These are phyloP conservation scores for Coemansia sp. DNA, from an alignment of 192 early-diverging fungal genomes.

Conservation along the genomic window DNA sequence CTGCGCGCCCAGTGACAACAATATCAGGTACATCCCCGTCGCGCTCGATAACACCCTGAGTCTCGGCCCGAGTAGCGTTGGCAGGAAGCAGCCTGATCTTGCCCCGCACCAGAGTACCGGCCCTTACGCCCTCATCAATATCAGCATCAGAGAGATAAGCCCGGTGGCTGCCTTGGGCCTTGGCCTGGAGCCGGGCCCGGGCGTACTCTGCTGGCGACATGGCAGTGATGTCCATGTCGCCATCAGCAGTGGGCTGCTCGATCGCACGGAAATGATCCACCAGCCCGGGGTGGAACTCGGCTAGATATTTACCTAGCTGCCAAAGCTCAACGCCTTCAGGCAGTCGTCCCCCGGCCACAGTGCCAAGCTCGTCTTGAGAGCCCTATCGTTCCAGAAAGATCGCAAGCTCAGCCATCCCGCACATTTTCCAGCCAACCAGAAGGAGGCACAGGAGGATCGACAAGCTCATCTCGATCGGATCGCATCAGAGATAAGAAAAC, in stretches of 20 bases:
- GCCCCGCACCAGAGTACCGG: conserved; percentile 32
- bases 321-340: conserved; percentile 14
- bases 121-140: conserved; percentile 35
- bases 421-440: neutral
- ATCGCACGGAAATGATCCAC: conserved; percentile 46
- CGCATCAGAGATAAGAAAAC: conserved; percentile 7
- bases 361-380: too few relatives aligned
- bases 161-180: conserved; percentile 11
- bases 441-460: too few relatives aligned
- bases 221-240: conserved; percentile 44
- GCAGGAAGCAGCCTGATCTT: conserved; percentile 20
- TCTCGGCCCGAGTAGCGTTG: conserved; percentile 5
- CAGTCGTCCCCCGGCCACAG: neutral
- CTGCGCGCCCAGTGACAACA: conserved; percentile 55
- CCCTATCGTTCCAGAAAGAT: too few relatives aligned
- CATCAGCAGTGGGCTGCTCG: conserved; percentile 52
- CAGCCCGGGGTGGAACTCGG: conserved; percentile 42
- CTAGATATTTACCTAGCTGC: conserved; percentile 34
- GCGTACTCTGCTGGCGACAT: conserved; percentile 28
- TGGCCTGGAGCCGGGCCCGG: conserved; percentile 18
- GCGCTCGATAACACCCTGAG: conserved; percentile 31
- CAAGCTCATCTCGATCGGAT: neutral
- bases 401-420: too few relatives aligned
- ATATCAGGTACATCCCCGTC: conserved; percentile 49
- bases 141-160: conserved; percentile 12